A percentile compares a stretch with the other conserved stretches of the same genome.
Evolutionary conservation across 192 early-diverging fungal species (phyloP).

Genomic region (Linnemannia exigua): DNA sequence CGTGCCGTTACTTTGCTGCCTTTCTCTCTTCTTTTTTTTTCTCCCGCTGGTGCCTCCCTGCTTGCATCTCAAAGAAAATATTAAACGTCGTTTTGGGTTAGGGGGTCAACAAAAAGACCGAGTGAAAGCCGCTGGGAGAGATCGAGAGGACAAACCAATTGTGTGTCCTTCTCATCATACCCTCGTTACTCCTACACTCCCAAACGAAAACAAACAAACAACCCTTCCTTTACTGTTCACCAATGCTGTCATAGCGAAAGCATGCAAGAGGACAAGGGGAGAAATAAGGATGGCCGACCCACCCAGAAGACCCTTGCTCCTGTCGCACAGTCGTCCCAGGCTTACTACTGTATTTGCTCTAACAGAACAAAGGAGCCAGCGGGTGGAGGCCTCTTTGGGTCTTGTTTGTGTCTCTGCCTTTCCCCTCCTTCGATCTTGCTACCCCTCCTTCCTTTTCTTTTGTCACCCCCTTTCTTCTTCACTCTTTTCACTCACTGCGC

Average conservation of each 20-base stretch:
- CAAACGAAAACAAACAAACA: not conserved
- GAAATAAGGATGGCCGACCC: not conserved
- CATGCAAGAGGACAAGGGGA: not conserved
- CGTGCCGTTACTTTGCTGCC: not conserved
- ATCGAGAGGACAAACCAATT: not conserved
- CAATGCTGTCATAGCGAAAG: not conserved
- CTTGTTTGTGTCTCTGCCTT: not conserved
- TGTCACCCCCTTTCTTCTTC: not conserved
- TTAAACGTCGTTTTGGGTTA: not conserved
- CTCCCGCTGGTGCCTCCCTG: slow-evolving; percentile 1
- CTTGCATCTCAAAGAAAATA: not conserved
- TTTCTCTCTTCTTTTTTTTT: not conserved
- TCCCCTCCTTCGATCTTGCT: not conserved
- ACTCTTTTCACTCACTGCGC: not conserved
- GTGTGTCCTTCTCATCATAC: not conserved
- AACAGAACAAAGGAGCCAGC: not conserved
- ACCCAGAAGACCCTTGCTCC: not conserved
- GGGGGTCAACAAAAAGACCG: not conserved
- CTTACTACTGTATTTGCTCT: not conserved
- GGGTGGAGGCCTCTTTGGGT: not conserved
- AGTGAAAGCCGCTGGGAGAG: not conserved
- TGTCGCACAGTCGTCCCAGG: not conserved
- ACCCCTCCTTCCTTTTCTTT: not conserved
- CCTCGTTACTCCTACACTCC: not conserved
- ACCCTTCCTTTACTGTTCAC: not conserved